Evolutionary conservation across 2,329 filamentous ascomycete species (phyloP).

Genomic region (Scedosporium minutisporum): DNA sequence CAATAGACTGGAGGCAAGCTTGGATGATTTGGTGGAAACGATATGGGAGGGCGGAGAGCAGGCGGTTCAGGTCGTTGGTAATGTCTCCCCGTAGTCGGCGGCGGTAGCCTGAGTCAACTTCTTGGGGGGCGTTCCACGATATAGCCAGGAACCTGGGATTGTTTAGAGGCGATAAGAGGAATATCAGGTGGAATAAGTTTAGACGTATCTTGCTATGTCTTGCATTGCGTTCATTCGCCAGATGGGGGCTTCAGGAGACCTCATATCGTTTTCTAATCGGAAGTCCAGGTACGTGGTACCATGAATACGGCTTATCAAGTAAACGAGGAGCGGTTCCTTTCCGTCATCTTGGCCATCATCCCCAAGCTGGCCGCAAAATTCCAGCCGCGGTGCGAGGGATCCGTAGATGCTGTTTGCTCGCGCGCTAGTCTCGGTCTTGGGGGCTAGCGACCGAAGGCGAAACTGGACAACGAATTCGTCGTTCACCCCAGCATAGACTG

Average conservation of each 20-base stretch:
- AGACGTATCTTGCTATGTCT: not conserved
- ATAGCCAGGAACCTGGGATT: not conserved
- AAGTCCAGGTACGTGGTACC: constrained; percentile 27
- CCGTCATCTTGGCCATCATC: constrained; percentile 9
- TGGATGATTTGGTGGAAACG: constrained; percentile 24
- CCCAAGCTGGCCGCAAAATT: not conserved
- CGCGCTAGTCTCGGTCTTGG: constrained; percentile 19
- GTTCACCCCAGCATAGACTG: constrained; percentile 24
- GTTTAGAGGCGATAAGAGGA: not conserved
- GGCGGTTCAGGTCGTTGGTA: constrained; percentile 20
- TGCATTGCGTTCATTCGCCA: not conserved
- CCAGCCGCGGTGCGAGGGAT: constrained; percentile 10
- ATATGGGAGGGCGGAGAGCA: constrained; percentile 22
- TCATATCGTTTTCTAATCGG: constrained; percentile 21
- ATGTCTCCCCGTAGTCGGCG: too few species aligned
- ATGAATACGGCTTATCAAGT: constrained; percentile 24
- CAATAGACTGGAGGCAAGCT: constrained; percentile 20
- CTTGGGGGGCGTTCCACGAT: not conserved
- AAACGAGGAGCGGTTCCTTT: constrained; percentile 26
- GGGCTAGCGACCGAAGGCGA: constrained; percentile 22
- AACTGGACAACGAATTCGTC: constrained; percentile 26
- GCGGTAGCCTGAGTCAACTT: not conserved
- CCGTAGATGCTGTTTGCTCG: constrained; percentile 22
- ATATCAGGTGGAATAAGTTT: not conserved
- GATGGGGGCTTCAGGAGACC: constrained; percentile 18